phyloP scores from a whole-genome alignment of 1,284 basidiomycete genomes.

The Lentinula novae-zelandiae region DNA sequence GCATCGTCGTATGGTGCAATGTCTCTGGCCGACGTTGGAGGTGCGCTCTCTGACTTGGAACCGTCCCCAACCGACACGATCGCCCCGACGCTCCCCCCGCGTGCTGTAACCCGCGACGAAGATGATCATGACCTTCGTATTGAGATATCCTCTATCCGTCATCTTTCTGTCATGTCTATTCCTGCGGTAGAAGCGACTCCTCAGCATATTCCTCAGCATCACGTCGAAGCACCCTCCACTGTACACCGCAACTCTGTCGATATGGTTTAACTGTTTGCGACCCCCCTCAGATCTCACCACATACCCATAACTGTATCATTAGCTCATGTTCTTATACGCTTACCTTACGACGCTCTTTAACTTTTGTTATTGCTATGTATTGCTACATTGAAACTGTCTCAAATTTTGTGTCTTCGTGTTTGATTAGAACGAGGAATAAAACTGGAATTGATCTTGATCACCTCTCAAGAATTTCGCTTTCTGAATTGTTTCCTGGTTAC shows the following conservation, averaged over 20 bases:
- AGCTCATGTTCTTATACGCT: neutral
- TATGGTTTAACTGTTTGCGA: neutral
- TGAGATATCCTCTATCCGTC: conserved; percentile 10
- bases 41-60: conserved; percentile 29
- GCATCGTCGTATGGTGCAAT: conserved; percentile 32
- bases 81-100: conserved; percentile 2
- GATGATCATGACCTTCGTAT: conserved; percentile 5
- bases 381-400: neutral
- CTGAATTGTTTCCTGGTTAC: too few species aligned
- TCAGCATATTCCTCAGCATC: neutral
- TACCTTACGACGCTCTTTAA: neutral
- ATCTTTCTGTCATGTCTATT: conserved; percentile 3
- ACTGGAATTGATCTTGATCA: neutral
- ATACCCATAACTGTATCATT: conserved; percentile 5
- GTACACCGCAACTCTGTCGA: neutral
- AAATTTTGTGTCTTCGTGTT: neutral
- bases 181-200: neutral
- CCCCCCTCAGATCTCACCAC: neutral
- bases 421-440: neutral
- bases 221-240: neutral
- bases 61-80: conserved; percentile 5
- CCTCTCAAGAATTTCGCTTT: neutral
- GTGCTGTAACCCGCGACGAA: neutral
- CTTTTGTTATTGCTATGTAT: conserved; percentile 5
- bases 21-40: conserved; percentile 33